phyloP scores from a whole-genome alignment of 768 basidiomycete species.

The Ramaria sp. region DNA sequence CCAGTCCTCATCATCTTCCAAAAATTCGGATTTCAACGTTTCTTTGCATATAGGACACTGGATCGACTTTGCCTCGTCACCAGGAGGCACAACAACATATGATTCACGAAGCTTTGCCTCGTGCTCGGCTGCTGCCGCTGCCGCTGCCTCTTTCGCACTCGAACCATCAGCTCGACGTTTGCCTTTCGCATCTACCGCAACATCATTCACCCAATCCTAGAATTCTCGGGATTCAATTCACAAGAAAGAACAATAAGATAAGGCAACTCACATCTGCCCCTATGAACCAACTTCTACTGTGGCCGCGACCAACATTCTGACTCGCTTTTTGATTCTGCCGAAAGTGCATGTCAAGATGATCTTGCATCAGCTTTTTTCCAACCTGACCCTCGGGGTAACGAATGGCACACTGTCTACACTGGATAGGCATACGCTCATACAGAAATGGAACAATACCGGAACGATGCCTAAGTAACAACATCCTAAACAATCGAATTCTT shows the following conservation, averaged over 20 bases:
- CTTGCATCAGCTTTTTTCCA: conserved; percentile 71
- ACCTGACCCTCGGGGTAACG: conserved; percentile 65
- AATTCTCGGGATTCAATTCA: conserved; percentile 5
- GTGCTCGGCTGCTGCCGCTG: conserved; percentile 57
- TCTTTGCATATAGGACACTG: conserved; percentile 98
- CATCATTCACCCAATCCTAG: conserved; percentile 85
- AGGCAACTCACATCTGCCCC: conserved; percentile 55
- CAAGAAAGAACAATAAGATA: conserved; percentile 3
- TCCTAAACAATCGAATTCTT: neutral
- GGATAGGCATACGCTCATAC: conserved; percentile 62
- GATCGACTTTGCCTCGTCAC: conserved; percentile 72
- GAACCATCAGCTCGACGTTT: conserved; percentile 51
- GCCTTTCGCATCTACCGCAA: conserved; percentile 47
- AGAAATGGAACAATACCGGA: conserved; percentile 54
- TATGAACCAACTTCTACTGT: conserved; percentile 86
- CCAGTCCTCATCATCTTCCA: conserved; percentile 97
- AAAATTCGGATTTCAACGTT: conserved; percentile 76
- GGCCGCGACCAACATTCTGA: conserved; percentile 71
- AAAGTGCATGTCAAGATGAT: conserved; percentile 96
- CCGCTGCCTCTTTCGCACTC: conserved; percentile 47
- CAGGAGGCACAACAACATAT: conserved; percentile 83
- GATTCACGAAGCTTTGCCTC: conserved; percentile 65
- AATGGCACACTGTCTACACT: conserved; percentile 91
- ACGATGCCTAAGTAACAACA: conserved; percentile 32
- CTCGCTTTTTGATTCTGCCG: conserved; percentile 78